These are phyloP conservation scores for Aureobasidium pullulans DNA, from an alignment of 2,329 filamentous ascomycete species.

Conservation along the genomic window DNA sequence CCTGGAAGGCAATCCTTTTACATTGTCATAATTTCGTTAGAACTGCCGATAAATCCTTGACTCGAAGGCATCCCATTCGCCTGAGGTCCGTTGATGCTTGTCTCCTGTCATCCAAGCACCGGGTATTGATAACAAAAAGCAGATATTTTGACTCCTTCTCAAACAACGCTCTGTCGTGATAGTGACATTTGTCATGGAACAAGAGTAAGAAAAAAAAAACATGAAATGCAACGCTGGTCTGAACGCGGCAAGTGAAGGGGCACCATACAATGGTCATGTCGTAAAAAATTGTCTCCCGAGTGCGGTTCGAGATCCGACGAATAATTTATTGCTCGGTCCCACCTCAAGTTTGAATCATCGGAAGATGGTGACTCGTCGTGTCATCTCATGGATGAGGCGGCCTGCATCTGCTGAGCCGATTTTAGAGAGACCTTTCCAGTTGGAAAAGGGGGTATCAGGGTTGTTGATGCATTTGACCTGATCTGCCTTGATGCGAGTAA, in stretches of 20 bases:
- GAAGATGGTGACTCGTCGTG: conserved; percentile 6
- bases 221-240: not conserved
- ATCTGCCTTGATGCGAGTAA: conserved; percentile 39
- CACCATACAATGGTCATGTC: not conserved
- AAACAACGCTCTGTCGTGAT: not conserved
- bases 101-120: conserved; percentile 2
- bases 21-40: not conserved
- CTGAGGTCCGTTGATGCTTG: not conserved
- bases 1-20: not conserved
- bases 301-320: not conserved
- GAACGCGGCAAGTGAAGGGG: not conserved
- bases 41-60: not conserved
- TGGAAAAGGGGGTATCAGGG: conserved; percentile 17
- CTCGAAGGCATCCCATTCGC: not conserved
- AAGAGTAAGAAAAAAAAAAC: not conserved
- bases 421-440: conserved; percentile 2
- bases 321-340: not conserved
- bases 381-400: conserved; percentile 5
- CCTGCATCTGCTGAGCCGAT: not conserved
- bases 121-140: not conserved
- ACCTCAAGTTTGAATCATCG: not conserved
- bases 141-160: not conserved
- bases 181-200: not conserved
- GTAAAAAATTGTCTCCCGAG: not conserved
- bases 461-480: conserved; percentile 28